A percentile compares a stretch with the other conserved stretches of the same genome.
Evolutionary conservation across 164 flowering plant species (phyloP).

Genomic region (Platanus orientalis): DNA sequence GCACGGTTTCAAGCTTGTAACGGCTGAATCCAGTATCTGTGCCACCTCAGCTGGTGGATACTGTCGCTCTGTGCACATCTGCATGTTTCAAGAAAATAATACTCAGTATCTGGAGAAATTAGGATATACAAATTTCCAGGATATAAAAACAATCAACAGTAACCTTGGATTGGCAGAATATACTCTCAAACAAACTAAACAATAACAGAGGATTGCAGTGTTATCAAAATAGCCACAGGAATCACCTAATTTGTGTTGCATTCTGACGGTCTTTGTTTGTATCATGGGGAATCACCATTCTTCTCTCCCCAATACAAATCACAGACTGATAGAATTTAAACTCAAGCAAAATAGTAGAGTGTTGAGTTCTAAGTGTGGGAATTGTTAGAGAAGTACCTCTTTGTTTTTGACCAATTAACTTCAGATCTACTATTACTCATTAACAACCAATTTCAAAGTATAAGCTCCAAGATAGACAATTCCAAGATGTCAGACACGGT

Average conservation of each 20-base stretch:
- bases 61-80: slow-evolving; percentile 35
- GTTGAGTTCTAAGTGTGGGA: no score
- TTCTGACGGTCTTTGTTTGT: no score
- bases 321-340: no score
- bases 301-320: no score
- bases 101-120: background rate
- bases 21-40: slow-evolving; percentile 55
- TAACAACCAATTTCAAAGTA: no score
- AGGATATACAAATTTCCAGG: background rate
- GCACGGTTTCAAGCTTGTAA: slow-evolving; percentile 4
- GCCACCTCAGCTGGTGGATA: slow-evolving; percentile 74
- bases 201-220: background rate
- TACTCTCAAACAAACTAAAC: background rate
- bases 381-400: no score
- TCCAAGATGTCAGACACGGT: no score
- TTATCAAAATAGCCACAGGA: background rate
- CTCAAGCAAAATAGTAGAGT: no score
- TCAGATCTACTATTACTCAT: no score
- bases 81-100: background rate
- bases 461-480: no score
- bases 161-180: background rate
- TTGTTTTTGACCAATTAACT: no score
- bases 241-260: background rate
- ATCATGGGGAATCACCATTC: no score
- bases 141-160: background rate